Evolutionary conservation across 805 yeast genomes (phyloP).

Genomic region (Nakazawaea sp.): DNA sequence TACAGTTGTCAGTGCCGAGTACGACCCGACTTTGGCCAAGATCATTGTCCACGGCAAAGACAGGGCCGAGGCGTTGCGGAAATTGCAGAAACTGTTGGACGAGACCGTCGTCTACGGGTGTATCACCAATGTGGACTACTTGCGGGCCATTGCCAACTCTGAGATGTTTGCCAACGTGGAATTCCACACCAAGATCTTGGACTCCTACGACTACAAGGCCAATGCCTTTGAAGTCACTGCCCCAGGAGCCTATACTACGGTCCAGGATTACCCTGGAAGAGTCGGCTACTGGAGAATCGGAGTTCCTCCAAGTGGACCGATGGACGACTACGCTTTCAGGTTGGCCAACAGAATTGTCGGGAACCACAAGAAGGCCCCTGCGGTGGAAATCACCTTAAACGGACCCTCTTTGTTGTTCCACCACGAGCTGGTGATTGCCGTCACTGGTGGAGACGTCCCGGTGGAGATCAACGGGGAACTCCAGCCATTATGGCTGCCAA

Average conservation of each 20-base stretch:
- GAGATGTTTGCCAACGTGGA: constrained; percentile 76
- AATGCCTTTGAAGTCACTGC: constrained; percentile 75
- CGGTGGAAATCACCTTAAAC: constrained; percentile 77
- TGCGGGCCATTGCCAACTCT: constrained; percentile 79
- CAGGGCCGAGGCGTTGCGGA: constrained; percentile 74
- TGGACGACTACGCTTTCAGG: constrained; percentile 90
- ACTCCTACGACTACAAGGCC: constrained; percentile 71
- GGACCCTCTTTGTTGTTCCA: constrained; percentile 90
- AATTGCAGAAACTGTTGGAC: constrained; percentile 72
- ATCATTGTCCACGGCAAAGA: constrained; percentile 91
- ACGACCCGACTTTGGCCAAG: constrained; percentile 94
- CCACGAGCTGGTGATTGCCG: constrained; percentile 65
- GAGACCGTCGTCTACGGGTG: constrained; percentile 89
- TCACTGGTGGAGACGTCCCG: constrained; percentile 79
- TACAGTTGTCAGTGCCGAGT: constrained; percentile 82
- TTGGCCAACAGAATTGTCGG: constrained; percentile 89
- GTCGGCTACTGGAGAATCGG: constrained; percentile 84
- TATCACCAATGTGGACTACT: constrained; percentile 82
- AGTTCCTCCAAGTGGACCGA: constrained; percentile 98
- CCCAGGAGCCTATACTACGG: constrained; percentile 95
- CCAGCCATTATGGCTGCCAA: constrained; percentile 65
- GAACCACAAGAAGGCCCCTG: constrained; percentile 75
- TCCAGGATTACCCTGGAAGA: constrained; percentile 95
- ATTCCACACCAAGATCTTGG: constrained; percentile 84
- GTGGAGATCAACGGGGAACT: constrained; percentile 57